These are phyloP conservation scores for Phyllosticta citrichinensis DNA, from an alignment of 2,329 filamentous ascomycete genomes.

Conservation along the genomic window DNA sequence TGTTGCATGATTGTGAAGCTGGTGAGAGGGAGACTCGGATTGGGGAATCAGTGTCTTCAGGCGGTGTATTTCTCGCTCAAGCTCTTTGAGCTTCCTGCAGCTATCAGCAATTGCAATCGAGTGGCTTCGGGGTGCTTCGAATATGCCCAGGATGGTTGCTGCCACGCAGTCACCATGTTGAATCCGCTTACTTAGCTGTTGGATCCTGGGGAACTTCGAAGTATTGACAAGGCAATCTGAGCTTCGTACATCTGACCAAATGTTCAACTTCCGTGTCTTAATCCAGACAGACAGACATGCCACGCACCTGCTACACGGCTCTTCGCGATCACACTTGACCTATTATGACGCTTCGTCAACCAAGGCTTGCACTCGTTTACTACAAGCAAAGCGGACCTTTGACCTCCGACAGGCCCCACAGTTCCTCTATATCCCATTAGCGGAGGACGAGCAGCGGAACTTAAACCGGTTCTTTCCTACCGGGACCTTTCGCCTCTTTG, in stretches of 20 bases:
- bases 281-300: conserved; percentile 10
- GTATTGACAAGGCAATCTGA: conserved; percentile 18
- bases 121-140: conserved; percentile 3
- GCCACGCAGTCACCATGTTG: background rate
- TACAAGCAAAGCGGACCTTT: conserved; percentile 15
- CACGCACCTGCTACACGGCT: conserved; percentile 22
- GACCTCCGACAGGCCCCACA: conserved; percentile 22
- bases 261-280: background rate
- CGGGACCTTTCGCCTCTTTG: background rate
- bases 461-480: background rate
- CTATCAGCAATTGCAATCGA: conserved; percentile 21
- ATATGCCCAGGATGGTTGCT: too few species aligned
- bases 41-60: background rate
- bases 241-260: background rate
- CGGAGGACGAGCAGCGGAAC: background rate
- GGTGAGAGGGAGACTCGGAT: background rate
- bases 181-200: conserved; percentile 10
- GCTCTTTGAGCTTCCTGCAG: conserved; percentile 12
- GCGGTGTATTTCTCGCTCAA: conserved; percentile 8
- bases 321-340: conserved; percentile 20
- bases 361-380: background rate
- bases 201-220: conserved; percentile 19
- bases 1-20: background rate
- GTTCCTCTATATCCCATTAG: background rate
- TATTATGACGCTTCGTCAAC: background rate